Conservation (phyloP, 208 protist species). For the Trypanosoma melophagium region DNA sequence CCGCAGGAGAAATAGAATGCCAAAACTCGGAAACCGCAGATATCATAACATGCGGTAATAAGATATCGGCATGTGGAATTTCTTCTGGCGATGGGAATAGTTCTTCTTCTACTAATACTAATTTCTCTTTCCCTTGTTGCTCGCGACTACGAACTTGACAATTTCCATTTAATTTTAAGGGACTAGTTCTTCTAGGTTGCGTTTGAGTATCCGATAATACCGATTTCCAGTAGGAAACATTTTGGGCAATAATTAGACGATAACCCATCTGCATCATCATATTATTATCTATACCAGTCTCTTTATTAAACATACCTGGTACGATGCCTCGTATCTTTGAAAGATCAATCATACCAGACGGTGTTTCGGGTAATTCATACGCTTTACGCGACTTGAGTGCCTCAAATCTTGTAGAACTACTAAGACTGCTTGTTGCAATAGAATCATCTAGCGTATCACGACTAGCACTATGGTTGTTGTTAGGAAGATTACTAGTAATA, state of each 20-base stretch:
- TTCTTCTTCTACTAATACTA: not conserved
- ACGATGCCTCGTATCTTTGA: not conserved
- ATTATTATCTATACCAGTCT: too few relatives aligned
- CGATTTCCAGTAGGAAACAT: too few relatives aligned
- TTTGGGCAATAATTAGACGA: too few relatives aligned
- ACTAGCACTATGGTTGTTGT: not conserved
- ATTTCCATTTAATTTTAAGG: too few relatives aligned
- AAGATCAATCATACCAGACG: not conserved
- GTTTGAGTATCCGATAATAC: too few relatives aligned
- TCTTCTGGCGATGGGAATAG: not conserved
- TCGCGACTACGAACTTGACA: not conserved
- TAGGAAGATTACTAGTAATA: not conserved
- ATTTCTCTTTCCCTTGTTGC: not conserved
- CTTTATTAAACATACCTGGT: too few relatives aligned
- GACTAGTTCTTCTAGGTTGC: too few relatives aligned
- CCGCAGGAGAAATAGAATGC: conserved; percentile 32
- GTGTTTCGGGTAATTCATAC: conserved; percentile 4
- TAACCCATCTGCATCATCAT: too few relatives aligned
- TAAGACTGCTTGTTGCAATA: not conserved
- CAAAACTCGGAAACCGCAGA: conserved; percentile 47
- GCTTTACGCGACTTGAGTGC: not conserved
- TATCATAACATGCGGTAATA: conserved; percentile 37
- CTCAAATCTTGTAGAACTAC: not conserved
- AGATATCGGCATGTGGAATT: not conserved
- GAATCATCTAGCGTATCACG: not conserved